Conservation (phyloP, 2,329 filamentous ascomycete species). For the Malbranchea zuffiana region DNA sequence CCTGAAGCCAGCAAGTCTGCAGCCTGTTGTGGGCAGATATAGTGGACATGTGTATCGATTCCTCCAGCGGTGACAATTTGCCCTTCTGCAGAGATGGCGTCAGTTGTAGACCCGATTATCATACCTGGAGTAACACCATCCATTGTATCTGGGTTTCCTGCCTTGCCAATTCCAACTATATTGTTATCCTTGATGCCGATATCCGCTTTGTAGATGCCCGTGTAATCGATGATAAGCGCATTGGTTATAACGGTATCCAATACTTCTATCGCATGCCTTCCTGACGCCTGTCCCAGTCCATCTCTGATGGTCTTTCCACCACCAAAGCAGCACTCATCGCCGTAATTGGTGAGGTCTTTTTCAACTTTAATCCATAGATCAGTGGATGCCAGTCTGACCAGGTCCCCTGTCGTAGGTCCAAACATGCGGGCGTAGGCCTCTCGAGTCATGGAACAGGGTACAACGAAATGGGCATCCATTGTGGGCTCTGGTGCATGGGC, state of each 20-base stretch:
- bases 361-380: slow-evolving; percentile 88
- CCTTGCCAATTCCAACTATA: slow-evolving; percentile 85
- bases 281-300: slow-evolving; percentile 88
- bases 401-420: slow-evolving; percentile 79
- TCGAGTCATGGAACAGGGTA: slow-evolving; percentile 60
- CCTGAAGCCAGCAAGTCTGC: slow-evolving; percentile 74
- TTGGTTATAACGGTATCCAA: slow-evolving; percentile 83
- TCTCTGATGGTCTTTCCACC: slow-evolving; percentile 89
- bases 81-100: slow-evolving; percentile 82
- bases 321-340: slow-evolving; percentile 91
- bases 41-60: slow-evolving; percentile 83
- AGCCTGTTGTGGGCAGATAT: slow-evolving; percentile 88
- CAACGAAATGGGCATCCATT: slow-evolving; percentile 45
- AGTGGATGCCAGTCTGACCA: slow-evolving; percentile 70
- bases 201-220: slow-evolving; percentile 90
- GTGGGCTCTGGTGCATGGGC: slow-evolving; percentile 60
- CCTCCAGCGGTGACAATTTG: slow-evolving; percentile 86
- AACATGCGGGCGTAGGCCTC: slow-evolving; percentile 79
- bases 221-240: slow-evolving; percentile 81
- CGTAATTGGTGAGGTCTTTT: slow-evolving; percentile 70
- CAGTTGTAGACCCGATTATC: slow-evolving; percentile 77
- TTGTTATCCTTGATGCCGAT: slow-evolving; percentile 82
- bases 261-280: slow-evolving; percentile 57
- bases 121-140: slow-evolving; percentile 67
- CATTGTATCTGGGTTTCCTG: slow-evolving; percentile 96